These are phyloP conservation scores for Tetrahymena malaccensis DNA, from an alignment of 73 alveolate species.

Conservation along the genomic window DNA sequence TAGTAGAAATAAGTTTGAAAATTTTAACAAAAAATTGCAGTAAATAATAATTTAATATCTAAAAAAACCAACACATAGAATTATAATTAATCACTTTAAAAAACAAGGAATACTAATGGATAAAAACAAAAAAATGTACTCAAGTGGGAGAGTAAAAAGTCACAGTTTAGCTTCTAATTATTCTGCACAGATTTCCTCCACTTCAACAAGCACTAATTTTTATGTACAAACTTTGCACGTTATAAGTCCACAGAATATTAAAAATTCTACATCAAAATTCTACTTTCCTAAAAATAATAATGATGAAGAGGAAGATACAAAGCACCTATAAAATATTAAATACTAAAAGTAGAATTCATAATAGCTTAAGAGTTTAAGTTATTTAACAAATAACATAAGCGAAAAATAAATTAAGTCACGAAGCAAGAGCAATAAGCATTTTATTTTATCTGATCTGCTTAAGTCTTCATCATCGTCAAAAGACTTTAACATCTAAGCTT, in stretches of 20 bases:
- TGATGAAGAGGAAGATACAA: background rate
- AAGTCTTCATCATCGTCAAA: background rate
- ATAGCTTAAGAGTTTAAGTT: background rate
- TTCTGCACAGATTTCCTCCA: background rate
- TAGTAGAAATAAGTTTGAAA: background rate
- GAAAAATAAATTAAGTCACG: background rate
- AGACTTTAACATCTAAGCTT: background rate
- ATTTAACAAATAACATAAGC: too few relatives aligned
- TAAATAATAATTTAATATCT: background rate
- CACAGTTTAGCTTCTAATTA: background rate
- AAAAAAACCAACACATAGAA: too few relatives aligned
- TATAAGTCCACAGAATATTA: background rate
- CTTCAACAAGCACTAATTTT: background rate
- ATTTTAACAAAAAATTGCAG: too few relatives aligned
- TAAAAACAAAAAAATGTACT: too few relatives aligned
- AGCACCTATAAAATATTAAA: background rate
- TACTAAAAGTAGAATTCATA: too few relatives aligned
- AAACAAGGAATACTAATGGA: background rate
- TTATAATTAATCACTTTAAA: background rate
- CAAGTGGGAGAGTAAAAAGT: background rate
- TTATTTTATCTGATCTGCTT: background rate
- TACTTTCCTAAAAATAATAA: background rate
- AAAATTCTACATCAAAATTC: background rate
- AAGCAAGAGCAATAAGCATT: background rate
- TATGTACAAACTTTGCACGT: background rate